Base-by-base conservation (phyloP, 208 protist genomes). In the Leishmania guyanensis region DNA sequence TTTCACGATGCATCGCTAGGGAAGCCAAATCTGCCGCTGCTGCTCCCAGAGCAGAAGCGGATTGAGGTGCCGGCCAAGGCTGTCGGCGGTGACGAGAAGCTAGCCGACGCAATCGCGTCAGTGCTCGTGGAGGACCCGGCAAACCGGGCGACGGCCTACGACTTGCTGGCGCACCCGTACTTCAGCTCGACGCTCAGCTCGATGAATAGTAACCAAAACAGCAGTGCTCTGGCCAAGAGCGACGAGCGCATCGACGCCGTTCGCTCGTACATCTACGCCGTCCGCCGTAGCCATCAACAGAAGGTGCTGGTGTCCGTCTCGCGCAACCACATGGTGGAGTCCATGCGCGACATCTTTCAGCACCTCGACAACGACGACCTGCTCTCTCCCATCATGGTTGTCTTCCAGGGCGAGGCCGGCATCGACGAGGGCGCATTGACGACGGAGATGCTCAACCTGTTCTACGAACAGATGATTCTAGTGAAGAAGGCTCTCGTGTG, bases 351-450 rank as follows among this genome's bases (percentile, higher is more conserved):
- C 48, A 92, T 92, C 58, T 87, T 95, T 36, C 70, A 77, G 69
- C 77, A 81, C 65, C 69, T 94, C 64, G 75, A 76, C 79, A 81
- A 89, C 75, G 79, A 81, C 5, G 84, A 93, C 75, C 60, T 93
- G 9, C 64, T 92, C 39, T 77, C 77, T 54, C 89, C 89, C 14
- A 89, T 93, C 73, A 92, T 93, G 86, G 89, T 92, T 9, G 91
- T 95, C 39, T 95, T 93, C 56, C 91, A 95, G 75, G 91, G 91
- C 46, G 91, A 95, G 85, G 64, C 76, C 46, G 91, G 89, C 79
- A 91, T 95, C 53, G 91, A 95, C 80, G 89, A 95, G 64, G 91
- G 89, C 29, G 91, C 89, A 5, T 84, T 95, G 29, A 92, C 91
- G 33, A 89, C 89, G 4, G 89, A 94, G 83, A 93, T 95, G 91